A percentile compares a stretch with the other conserved stretches of the same genome.
Evolutionary conservation across 352 stramenopile genomes (phyloP).

Genomic region (Plasmopara viticola): DNA sequence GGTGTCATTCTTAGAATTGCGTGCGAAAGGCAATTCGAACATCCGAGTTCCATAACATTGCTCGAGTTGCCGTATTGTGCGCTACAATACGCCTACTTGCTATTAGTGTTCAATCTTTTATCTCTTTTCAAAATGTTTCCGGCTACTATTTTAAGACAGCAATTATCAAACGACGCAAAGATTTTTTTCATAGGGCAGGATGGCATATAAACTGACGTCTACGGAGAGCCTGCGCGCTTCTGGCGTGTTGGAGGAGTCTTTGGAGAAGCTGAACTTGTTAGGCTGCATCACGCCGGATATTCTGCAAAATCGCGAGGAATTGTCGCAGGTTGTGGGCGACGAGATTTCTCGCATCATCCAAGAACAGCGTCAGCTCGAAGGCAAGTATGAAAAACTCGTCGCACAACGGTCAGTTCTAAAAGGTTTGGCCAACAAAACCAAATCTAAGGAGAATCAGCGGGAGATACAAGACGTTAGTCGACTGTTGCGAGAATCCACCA

Average conservation of each 20-base stretch:
- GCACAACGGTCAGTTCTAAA: conserved; percentile 81
- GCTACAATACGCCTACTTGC: too few species aligned
- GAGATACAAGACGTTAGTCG: conserved; percentile 91
- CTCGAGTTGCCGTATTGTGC: too few species aligned
- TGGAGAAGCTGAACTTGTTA: conserved; percentile 89
- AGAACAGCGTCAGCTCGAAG: conserved; percentile 82
- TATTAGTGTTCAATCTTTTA: too few species aligned
- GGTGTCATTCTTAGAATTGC: too few species aligned
- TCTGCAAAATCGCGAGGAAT: conserved; percentile 87
- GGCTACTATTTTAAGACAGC: background rate
- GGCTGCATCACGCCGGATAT: conserved; percentile 89
- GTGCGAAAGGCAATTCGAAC: too few species aligned
- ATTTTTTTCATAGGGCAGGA: conserved; percentile 6
- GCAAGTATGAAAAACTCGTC: conserved; percentile 88
- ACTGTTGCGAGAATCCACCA: conserved; percentile 85
- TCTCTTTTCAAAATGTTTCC: background rate
- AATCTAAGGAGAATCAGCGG: conserved; percentile 90
- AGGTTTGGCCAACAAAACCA: conserved; percentile 88
- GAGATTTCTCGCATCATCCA: conserved; percentile 92
- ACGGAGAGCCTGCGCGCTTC: conserved; percentile 67
- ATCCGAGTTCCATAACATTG: too few species aligned
- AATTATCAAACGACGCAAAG: background rate
- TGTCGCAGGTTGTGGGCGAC: conserved; percentile 88
- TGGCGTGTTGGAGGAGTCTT: conserved; percentile 83
- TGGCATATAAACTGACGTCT: conserved; percentile 55